Percentiles rank a stretch among this genome's conserved stretches.
Evolutionary conservation across 2,329 filamentous ascomycete species (phyloP).

Genomic region (Incumbomyces delicatus): DNA sequence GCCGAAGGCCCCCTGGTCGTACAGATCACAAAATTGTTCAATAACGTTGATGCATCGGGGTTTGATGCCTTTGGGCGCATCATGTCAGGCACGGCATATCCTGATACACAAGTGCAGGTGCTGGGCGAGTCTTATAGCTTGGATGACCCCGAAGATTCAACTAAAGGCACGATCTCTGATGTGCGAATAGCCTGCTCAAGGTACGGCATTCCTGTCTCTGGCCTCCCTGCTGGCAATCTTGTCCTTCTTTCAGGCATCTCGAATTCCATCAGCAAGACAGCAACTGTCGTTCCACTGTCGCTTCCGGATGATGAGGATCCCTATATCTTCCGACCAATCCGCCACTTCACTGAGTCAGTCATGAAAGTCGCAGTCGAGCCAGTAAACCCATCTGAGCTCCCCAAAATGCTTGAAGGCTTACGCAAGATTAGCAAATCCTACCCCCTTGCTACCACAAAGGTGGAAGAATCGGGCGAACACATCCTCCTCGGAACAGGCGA

Average conservation of each 20-base stretch:
- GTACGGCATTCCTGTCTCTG: slow-evolving; percentile 86
- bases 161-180: slow-evolving; percentile 67
- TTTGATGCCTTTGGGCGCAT: slow-evolving; percentile 89
- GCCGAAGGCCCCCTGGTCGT: slow-evolving; percentile 86
- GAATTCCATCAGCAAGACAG: slow-evolving; percentile 96
- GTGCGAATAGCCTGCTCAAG: slow-evolving; percentile 86
- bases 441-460: slow-evolving; percentile 88
- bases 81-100: slow-evolving; percentile 78
- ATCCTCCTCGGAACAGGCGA: slow-evolving; percentile 91
- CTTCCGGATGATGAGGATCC: slow-evolving; percentile 82
- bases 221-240: slow-evolving; percentile 87
- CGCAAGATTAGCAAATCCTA: slow-evolving; percentile 98
- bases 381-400: slow-evolving; percentile 93
- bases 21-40: slow-evolving; percentile 89
- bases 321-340: slow-evolving; percentile 87
- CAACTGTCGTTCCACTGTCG: slow-evolving; percentile 72
- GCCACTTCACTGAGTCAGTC: slow-evolving; percentile 93
- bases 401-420: slow-evolving; percentile 96
- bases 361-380: slow-evolving; percentile 97
- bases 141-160: slow-evolving; percentile 98
- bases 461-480: slow-evolving; percentile 96
- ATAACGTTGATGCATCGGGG: slow-evolving; percentile 74
- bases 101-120: slow-evolving; percentile 75
- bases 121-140: slow-evolving; percentile 92
- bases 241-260: slow-evolving; percentile 87